A percentile compares a stretch with the other conserved stretches of the same genome.
Evolutionary conservation across 306 rosid species (phyloP).

Genomic region (Dalbergia cultrata): DNA sequence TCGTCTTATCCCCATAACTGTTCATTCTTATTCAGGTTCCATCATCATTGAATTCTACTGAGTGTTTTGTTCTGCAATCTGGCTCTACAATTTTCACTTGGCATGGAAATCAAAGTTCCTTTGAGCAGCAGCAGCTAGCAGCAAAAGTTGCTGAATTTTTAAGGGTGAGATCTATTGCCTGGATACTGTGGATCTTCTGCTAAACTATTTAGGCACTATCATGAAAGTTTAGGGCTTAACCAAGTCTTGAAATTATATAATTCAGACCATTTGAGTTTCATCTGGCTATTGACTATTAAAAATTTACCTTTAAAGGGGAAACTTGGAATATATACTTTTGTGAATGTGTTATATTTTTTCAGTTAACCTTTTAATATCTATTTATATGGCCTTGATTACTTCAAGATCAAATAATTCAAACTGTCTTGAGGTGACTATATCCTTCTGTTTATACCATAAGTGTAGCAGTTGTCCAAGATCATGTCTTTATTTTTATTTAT

Average conservation of each 20-base stretch:
- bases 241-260: slow-evolving; percentile 19
- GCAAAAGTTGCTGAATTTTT: slow-evolving; percentile 88
- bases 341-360: slow-evolving; percentile 12
- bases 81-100: slow-evolving; percentile 80
- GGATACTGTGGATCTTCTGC: slow-evolving; percentile 19
- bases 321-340: neutral
- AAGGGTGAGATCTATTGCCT: slow-evolving; percentile 63
- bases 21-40: slow-evolving; percentile 74
- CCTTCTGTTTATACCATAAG: slow-evolving; percentile 15
- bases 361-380: slow-evolving; percentile 9
- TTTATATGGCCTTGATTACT: slow-evolving; percentile 12
- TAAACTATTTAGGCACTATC: slow-evolving; percentile 30
- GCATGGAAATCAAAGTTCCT: slow-evolving; percentile 85
- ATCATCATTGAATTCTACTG: slow-evolving; percentile 80
- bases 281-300: slow-evolving; percentile 10
- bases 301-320: neutral
- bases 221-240: slow-evolving; percentile 22
- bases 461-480: slow-evolving; percentile 14
- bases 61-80: slow-evolving; percentile 89
- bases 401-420: slow-evolving; percentile 31
- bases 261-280: slow-evolving; percentile 8
- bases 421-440: slow-evolving; percentile 20
- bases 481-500: neutral
- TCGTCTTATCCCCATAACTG: slow-evolving; percentile 9
- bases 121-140: slow-evolving; percentile 89